Base-by-base conservation (phyloP, 164 flowering plant genomes). In the Amborella trichopoda region DNA sequence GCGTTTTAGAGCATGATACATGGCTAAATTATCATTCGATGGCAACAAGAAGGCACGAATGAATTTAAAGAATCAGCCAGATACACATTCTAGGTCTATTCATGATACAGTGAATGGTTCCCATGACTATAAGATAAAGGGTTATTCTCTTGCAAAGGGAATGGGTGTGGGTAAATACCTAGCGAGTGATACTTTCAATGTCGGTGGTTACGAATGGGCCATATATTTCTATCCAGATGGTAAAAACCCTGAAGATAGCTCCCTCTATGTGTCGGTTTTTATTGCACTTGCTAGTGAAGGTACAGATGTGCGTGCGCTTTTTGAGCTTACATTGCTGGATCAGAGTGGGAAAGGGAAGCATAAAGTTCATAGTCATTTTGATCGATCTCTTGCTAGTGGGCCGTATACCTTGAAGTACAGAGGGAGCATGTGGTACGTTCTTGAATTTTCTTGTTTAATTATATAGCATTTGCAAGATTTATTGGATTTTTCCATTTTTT, bases 181-280 rank as follows among this genome's bases (percentile, higher is more conserved):
- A 17, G 40, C 78, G 18, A 75, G 85, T 61, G 94, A 83, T 23
- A 60, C 55, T 1, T 87, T 87, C 58, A 68, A 61, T 3, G 84
- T 87, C 0, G 96, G 94, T 1, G 96, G 96, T 2, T 81, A 75
- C 50, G 81, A 80, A 28, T 87, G 96, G 96, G 94, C 96, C 23
- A 67, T 87, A 46, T 87, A 87, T 63, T 87, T 83, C 37, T 87
- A 87, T 43, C 96, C 96, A 0, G 96, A 87, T 44, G 96, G 96
- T 2, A 87, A 87, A 59, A 83, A 81, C 59, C 73, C 76, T 0
- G 96, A 87, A 67, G 96, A 87, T 37, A 72, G 47, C 41, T 70
- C 90, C 2, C 44, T 53, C 55, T 82, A 85, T 28, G 91, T 85
- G 4, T 82, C 91, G 19, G 81, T 78, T 2, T 85, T 85, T 38